Conservation (phyloP, 768 basidiomycete species). For the Russula virescens region DNA sequence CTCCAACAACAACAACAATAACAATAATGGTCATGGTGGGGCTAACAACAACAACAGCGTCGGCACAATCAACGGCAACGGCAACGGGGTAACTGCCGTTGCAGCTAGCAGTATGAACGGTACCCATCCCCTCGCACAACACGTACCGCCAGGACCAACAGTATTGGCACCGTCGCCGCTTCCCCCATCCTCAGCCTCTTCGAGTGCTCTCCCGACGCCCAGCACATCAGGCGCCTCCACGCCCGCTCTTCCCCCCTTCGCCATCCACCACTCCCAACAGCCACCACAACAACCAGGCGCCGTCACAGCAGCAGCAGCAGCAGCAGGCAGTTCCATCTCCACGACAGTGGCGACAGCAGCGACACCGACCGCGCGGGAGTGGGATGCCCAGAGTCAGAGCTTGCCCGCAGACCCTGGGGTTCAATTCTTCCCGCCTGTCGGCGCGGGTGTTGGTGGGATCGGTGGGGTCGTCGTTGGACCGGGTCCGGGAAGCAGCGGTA, state of each 20-base stretch:
- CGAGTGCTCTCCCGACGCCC: constrained; percentile 22
- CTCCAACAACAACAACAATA: background rate
- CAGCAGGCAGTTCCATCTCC: background rate
- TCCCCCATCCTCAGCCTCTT: constrained; percentile 12
- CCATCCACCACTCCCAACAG: constrained; percentile 1
- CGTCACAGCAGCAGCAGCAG: background rate
- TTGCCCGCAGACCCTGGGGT: constrained; percentile 40
- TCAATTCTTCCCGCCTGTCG: background rate
- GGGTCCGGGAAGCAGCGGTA: constrained; percentile 22
- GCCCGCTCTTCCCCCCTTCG: constrained; percentile 24
- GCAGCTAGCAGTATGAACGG: background rate
- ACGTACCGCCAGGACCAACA: background rate
- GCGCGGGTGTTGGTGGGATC: background rate
- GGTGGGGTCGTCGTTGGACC: too few relatives aligned
- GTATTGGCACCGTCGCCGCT: background rate
- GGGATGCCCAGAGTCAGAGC: constrained; percentile 70
- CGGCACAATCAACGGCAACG: background rate
- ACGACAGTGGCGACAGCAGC: background rate
- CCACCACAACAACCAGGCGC: background rate
- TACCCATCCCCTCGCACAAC: background rate
- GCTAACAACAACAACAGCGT: background rate
- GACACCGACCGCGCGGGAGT: constrained; percentile 42
- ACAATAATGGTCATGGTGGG: too few relatives aligned
- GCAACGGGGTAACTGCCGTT: too few relatives aligned
- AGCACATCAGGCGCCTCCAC: constrained; percentile 25